Conservation (phyloP, 345 rosid species). For the Lagerstroemia speciosa region DNA sequence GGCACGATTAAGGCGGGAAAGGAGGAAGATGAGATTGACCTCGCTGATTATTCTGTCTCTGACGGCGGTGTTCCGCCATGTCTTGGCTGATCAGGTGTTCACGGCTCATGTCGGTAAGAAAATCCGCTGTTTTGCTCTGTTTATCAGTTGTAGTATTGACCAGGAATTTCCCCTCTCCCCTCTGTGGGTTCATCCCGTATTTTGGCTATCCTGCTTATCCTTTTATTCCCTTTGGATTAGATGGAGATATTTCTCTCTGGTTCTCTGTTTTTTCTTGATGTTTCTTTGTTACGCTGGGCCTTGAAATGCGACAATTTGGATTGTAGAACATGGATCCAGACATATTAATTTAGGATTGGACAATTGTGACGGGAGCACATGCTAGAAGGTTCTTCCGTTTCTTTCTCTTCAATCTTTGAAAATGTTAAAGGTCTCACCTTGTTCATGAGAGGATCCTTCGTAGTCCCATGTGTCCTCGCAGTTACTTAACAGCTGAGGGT, state of each 20-base stretch:
- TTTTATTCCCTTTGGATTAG: neutral
- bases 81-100: slow-evolving; percentile 53
- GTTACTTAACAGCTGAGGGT: neutral
- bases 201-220: neutral
- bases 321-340: neutral
- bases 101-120: slow-evolving; percentile 51
- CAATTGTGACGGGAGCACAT: neutral
- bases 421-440: neutral
- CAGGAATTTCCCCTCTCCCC: neutral
- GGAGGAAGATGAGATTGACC: slow-evolving; percentile 17
- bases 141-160: neutral
- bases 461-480: neutral
- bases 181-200: neutral
- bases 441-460: neutral
- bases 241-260: neutral
- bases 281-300: neutral
- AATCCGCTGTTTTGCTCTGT: neutral
- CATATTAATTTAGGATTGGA: neutral
- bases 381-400: neutral
- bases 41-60: slow-evolving; percentile 18
- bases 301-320: neutral
- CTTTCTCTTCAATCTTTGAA: neutral
- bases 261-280: neutral
- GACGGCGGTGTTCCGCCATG: slow-evolving; percentile 19
- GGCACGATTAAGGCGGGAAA: neutral